Base-by-base conservation (phyloP, 2,329 filamentous ascomycete genomes). In the Fusarium zealandicum region DNA sequence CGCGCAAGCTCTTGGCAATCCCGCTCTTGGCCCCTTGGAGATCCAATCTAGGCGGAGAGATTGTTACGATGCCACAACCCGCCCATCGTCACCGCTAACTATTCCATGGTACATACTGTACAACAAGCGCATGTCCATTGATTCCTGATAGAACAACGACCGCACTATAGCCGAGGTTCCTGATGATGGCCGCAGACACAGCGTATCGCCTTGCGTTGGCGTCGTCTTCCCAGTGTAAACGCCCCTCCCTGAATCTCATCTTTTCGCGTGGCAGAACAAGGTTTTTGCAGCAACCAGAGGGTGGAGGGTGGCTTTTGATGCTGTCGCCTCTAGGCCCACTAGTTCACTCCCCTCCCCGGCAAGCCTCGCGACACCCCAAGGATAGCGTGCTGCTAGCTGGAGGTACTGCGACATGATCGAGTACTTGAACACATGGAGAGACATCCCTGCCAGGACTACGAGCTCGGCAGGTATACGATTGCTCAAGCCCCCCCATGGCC, bases 371-470 rank as follows among this genome's bases (percentile, higher is more conserved):
- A 42, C 45, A 61, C 58, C 57, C 54, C 63, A 31, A 41, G 41
- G 32, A 49, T 59, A 66, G 62, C 50, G 55, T 46, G 51, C 48
- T 45, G 44, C 59, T 40, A 42, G 48, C 57, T 49, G 49, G 48
- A 56, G 48, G 60, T 63, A 61, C 51, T 51, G 48, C 55, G 44
- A 53, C 51, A 51, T 53, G 55, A 38, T 30, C 42, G 39, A 51
- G 36, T 63, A 58, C 65, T 44, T 58, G 41, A 53, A 54, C 64
- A 65, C 64, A 68, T 65, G 62, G 65, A 38, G 46, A 25, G n/a
- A 40, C 9, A 30, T 18, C 36, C 31, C 16, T 32, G 59, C 55
- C 56, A 61, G 62, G 63, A 49, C 31, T 55, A 68, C 66, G 43
- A 32, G 13, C 2, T 9, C n/a, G 10, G 17, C 7, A 49, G 36